Evolutionary conservation across 2,329 filamentous ascomycete genomes (phyloP).

Genomic region (Xylariaceae sp.): DNA sequence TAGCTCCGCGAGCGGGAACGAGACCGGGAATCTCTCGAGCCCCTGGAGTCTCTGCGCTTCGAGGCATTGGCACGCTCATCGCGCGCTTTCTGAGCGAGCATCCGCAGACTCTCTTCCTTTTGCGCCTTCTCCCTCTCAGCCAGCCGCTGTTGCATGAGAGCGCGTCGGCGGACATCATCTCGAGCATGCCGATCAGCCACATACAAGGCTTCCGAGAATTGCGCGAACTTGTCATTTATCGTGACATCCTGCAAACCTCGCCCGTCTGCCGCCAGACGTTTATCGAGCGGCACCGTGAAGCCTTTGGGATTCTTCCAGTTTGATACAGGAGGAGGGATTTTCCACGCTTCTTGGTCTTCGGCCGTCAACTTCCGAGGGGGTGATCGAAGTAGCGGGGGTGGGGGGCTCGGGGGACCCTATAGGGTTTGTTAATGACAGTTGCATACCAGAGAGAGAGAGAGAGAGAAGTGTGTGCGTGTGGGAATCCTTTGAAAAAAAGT

Average conservation of each 20-base stretch:
- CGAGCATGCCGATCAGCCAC: constrained; percentile 91
- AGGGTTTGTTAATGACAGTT: constrained; percentile 26
- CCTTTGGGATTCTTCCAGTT: constrained; percentile 99
- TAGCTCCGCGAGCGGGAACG: constrained; percentile 46
- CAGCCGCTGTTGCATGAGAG: constrained; percentile 90
- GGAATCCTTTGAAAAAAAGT: too few species aligned
- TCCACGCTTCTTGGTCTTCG: constrained; percentile 96
- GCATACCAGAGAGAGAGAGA: not conserved
- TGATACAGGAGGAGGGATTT: constrained; percentile 77
- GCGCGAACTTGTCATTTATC: constrained; percentile 98
- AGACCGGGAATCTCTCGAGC: constrained; percentile 39
- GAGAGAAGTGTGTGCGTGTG: too few species aligned
- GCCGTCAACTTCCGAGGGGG: constrained; percentile 92
- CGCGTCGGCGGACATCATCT: constrained; percentile 89
- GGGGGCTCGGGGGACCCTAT: constrained; percentile 85
- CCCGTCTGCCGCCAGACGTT: constrained; percentile 89
- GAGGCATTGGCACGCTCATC: constrained; percentile 63
- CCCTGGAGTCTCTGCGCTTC: constrained; percentile 41
- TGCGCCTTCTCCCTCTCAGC: constrained; percentile 94
- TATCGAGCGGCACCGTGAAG: constrained; percentile 93
- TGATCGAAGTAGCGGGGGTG: constrained; percentile 90
- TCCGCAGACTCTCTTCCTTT: constrained; percentile 87
- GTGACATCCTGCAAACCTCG: constrained; percentile 86
- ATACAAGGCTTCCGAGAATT: constrained; percentile 89
- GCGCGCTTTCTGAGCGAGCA: constrained; percentile 83